A percentile compares a stretch with the other conserved stretches of the same genome.
These are phyloP conservation scores for Ambrosia hybrid DNA, from an alignment of 140 eudicot genomes.

Conservation along the genomic window DNA sequence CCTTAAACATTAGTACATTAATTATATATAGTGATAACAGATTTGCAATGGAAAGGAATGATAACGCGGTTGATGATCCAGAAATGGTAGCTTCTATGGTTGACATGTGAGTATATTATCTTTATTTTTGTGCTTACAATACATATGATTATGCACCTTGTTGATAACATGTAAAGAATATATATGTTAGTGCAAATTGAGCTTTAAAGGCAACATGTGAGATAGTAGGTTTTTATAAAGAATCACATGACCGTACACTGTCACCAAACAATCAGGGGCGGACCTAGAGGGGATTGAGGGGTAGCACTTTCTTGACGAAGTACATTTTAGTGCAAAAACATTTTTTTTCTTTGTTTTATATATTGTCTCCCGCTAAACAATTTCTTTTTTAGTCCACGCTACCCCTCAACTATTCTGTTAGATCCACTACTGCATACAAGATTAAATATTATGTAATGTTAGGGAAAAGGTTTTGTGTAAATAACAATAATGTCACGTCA, in stretches of 20 bases:
- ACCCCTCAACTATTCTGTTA: too few species aligned
- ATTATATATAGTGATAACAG: constrained; percentile 16
- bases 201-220: not conserved
- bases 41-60: constrained; percentile 31
- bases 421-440: not conserved
- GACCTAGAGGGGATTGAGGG: too few species aligned
- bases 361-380: too few species aligned
- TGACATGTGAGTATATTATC: constrained; percentile 47
- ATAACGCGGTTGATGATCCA: constrained; percentile 60
- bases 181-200: not conserved
- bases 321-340: too few species aligned
- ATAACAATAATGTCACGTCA: not conserved
- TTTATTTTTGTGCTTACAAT: not conserved
- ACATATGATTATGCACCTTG: not conserved
- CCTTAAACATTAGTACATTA: not conserved
- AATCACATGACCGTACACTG: not conserved
- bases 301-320: too few species aligned
- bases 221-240: not conserved
- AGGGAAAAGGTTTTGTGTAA: too few species aligned
- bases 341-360: too few species aligned
- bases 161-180: too few species aligned
- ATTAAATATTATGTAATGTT: too few species aligned
- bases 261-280: not conserved
- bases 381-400: too few species aligned
- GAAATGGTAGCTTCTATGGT: constrained; percentile 66